These are phyloP conservation scores for Rhodamnia argentea DNA, from an alignment of 345 rosid species.

Conservation along the genomic window DNA sequence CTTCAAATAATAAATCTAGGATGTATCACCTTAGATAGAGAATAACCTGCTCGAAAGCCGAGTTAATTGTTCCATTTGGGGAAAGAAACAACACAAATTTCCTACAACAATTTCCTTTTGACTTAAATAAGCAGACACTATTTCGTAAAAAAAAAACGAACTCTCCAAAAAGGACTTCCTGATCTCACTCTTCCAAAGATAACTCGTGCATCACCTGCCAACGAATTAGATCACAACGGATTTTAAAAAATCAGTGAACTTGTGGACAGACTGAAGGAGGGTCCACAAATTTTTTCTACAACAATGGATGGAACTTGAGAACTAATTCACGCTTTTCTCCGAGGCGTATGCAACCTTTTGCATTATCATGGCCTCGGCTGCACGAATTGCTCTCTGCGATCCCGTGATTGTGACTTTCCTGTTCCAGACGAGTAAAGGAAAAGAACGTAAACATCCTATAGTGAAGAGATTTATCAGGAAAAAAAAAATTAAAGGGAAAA, in stretches of 20 bases:
- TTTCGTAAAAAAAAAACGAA: not conserved
- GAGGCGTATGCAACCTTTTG: constrained; percentile 85
- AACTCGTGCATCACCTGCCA: not conserved
- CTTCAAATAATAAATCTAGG: not conserved
- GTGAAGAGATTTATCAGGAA: not conserved
- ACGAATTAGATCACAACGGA: not conserved
- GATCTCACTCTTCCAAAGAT: not conserved
- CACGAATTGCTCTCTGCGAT: constrained; percentile 69
- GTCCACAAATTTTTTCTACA: not conserved
- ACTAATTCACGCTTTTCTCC: constrained; percentile 28
- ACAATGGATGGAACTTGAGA: not conserved
- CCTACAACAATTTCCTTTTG: not conserved
- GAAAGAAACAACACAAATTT: not conserved
- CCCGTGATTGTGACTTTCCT: constrained; percentile 98
- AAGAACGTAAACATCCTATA: not conserved
- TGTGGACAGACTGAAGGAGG: constrained; percentile 1
- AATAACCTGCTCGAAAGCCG: not conserved
- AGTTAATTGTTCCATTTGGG: not conserved
- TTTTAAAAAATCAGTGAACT: not conserved
- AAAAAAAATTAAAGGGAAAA: not conserved
- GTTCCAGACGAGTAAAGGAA: not conserved
- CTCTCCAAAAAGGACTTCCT: not conserved
- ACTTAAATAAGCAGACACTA: not conserved
- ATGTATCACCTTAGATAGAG: not conserved
- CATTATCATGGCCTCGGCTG: constrained; percentile 90